Evolutionary conservation across 164 flowering plant genomes (phyloP).

Genomic region (Dillenia turbinata): DNA sequence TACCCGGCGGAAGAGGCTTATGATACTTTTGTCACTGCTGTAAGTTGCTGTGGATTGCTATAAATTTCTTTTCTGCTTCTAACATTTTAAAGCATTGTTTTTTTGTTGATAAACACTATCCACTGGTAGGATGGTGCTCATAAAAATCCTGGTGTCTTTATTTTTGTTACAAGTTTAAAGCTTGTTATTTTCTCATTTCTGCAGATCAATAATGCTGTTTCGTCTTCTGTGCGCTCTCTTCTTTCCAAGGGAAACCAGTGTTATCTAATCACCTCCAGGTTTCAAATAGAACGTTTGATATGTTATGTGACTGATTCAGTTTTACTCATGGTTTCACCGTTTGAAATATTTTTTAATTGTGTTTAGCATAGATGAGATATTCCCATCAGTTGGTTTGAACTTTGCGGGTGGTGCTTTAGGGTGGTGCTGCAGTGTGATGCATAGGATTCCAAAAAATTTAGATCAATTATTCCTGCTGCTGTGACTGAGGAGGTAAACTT

Average conservation of each 20-base stretch:
- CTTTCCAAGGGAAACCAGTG: constrained; percentile 64
- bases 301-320: neutral
- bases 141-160: neutral
- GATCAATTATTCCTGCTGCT: too few relatives aligned
- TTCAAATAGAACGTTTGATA: constrained; percentile 3
- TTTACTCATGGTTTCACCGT: neutral
- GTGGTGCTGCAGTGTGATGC: constrained; percentile 75
- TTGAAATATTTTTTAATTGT: constrained; percentile 6
- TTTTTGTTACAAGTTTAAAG: neutral
- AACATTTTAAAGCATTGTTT: neutral
- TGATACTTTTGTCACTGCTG: constrained; percentile 66
- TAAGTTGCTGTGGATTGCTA: constrained; percentile 31
- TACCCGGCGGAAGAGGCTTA: constrained; percentile 88
- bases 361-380: constrained; percentile 52
- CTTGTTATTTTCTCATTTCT: constrained; percentile 6
- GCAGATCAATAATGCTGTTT: constrained; percentile 52
- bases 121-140: too few relatives aligned
- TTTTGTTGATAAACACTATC: too few relatives aligned
- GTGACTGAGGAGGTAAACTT: constrained; percentile 76
- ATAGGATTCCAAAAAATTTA: constrained; percentile 75
- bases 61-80: neutral
- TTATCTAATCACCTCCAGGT: constrained; percentile 59
- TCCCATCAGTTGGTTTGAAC: constrained; percentile 74
- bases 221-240: constrained; percentile 44
- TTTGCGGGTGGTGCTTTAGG: constrained; percentile 88